phyloP scores from a whole-genome alignment of 148 eudicot genomes.

The Chenopodium album region DNA sequence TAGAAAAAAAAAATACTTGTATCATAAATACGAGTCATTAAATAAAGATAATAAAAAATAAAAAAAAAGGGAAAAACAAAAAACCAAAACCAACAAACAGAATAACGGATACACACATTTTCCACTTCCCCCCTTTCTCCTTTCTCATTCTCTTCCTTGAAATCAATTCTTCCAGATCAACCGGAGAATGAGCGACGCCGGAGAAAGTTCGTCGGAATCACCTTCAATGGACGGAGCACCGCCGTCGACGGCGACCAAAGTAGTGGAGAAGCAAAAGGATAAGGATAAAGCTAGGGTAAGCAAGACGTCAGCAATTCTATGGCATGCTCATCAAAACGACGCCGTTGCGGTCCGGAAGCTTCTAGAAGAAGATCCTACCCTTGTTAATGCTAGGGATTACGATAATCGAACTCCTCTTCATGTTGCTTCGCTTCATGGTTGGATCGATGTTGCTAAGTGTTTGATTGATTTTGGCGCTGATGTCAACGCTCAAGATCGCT shows the following conservation, averaged over 20 bases:
- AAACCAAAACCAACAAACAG: constrained; percentile 12
- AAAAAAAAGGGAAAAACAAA: background rate
- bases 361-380: constrained; percentile 67
- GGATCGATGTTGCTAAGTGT: constrained; percentile 78
- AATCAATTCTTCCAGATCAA: background rate
- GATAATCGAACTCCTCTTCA: constrained; percentile 90
- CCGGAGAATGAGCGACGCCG: constrained; percentile 58
- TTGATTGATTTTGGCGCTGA: constrained; percentile 77
- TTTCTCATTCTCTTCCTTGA: background rate
- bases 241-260: background rate
- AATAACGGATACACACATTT: constrained; percentile 29
- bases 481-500: constrained; percentile 93
- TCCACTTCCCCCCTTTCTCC: background rate
- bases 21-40: background rate
- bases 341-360: constrained; percentile 67
- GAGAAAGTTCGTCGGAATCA: constrained; percentile 23
- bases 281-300: constrained; percentile 71
- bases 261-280: constrained; percentile 50
- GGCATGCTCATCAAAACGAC: constrained; percentile 98
- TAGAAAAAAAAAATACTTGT: background rate
- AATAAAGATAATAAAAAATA: background rate
- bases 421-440: constrained; percentile 89
- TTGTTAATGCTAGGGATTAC: constrained; percentile 83
- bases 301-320: constrained; percentile 78
- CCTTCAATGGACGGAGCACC: background rate